Evolutionary conservation across 306 rosid species (phyloP).

Genomic region (Crotalaria pallida): DNA sequence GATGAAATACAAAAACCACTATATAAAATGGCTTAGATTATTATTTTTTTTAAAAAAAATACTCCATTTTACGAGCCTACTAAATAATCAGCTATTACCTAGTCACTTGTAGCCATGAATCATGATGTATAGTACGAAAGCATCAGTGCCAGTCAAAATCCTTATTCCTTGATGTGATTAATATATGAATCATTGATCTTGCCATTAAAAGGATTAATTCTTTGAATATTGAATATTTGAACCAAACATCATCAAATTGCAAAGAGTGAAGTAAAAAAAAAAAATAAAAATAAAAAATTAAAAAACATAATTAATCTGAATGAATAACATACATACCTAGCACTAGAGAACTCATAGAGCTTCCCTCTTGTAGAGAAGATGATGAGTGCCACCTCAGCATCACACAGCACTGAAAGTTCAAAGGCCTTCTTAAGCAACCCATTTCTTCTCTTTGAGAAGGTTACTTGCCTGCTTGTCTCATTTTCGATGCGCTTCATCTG

Average conservation of each 20-base stretch:
- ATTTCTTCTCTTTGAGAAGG: too few relatives aligned
- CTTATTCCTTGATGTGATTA: not conserved
- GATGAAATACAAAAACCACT: not conserved
- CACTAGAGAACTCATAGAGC: conserved; percentile 83
- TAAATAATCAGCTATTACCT: not conserved
- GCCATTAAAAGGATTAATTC: too few relatives aligned
- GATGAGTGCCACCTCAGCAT: too few relatives aligned
- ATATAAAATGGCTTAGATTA: not conserved
- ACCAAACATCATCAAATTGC: not conserved
- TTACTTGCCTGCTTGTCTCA: conserved; percentile 85
- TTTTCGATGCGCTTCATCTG: conserved; percentile 90
- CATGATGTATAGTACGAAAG: not conserved
- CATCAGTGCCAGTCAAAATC: not conserved
- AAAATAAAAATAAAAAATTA: not conserved
- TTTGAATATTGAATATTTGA: too few relatives aligned
- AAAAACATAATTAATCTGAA: too few relatives aligned
- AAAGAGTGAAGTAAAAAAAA: not conserved
- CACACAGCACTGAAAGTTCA: too few relatives aligned
- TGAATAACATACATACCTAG: conserved; percentile 48
- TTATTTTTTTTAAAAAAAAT: too few relatives aligned
- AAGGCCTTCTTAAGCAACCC: too few relatives aligned
- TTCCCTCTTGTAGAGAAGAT: conserved; percentile 83
- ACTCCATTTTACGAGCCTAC: not conserved
- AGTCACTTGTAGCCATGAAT: not conserved
- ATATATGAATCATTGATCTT: not conserved